A percentile compares a stretch with the other conserved stretches of the same genome.
These are phyloP conservation scores for Perkinsus chesapeaki DNA, from an alignment of 169 alveolate species.

Conservation along the genomic window DNA sequence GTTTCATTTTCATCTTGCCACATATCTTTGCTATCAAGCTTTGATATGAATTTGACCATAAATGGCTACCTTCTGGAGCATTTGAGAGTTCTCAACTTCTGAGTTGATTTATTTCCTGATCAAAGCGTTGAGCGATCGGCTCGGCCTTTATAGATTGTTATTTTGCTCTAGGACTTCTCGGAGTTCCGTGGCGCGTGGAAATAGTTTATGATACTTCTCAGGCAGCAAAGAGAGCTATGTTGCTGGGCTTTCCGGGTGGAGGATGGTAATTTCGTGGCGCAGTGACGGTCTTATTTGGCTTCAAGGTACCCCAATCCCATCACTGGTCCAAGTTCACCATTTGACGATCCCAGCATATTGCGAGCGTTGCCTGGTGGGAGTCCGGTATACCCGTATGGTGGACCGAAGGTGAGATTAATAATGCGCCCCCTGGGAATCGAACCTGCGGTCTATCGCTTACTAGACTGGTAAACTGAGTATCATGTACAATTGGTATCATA, in stretches of 20 bases:
- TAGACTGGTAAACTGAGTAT: too few relatives aligned
- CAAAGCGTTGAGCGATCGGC: too few relatives aligned
- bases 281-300: not conserved
- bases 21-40: not conserved
- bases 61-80: too few relatives aligned
- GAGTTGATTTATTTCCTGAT: too few relatives aligned
- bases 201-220: not conserved
- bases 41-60: too few relatives aligned
- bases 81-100: too few relatives aligned
- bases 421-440: not conserved
- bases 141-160: too few relatives aligned
- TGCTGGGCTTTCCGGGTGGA: not conserved
- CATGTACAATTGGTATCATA: too few relatives aligned
- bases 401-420: not conserved
- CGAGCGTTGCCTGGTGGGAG: not conserved
- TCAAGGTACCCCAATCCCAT: not conserved
- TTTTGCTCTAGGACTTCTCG: too few relatives aligned
- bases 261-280: constrained; percentile 3
- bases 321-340: not conserved
- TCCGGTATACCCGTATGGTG: not conserved
- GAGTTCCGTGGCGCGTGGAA: not conserved
- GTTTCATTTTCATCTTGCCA: too few relatives aligned
- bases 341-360: not conserved
- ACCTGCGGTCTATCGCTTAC: not conserved
- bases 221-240: not conserved